Base-by-base conservation (phyloP, 2,329 filamentous ascomycete species). In the Colletotrichum somersetense region DNA sequence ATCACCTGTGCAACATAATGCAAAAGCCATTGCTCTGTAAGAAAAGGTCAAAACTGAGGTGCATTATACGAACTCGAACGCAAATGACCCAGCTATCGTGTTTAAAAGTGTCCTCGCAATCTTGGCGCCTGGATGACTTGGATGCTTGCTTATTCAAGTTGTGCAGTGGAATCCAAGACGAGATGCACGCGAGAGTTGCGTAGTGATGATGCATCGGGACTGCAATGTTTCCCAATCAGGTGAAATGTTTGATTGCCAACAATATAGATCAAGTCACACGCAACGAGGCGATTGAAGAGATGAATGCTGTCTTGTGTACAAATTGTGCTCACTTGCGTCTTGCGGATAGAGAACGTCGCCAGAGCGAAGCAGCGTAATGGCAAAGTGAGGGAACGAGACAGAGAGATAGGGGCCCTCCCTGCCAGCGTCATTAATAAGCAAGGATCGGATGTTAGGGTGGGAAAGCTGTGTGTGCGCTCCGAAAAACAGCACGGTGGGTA, bases 291-390 rank as follows among this genome's bases (percentile, higher is more conserved):
- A 35, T 35, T 35, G 84, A 85, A 67, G 87, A 90, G 71, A 83
- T 85, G 5, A 87, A 90, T 76, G 81, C 90, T 20, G 88, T 90
- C 88, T 62, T 90, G 85, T 71, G 78, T 89, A 23, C 89, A 90
- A 75, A 88, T 89, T 42, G 79, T 78, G 23, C 84, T 90, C 71
- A 90, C 88, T 38, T 88, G 90, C 73, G 83, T 89, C 67, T 85
- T 85, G 0, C 79, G 35, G 35, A 10, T 35, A 7, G 35, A 10
- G 86, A 46, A 83, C 86, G 20, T 88, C 26, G 26, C 26, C 26
- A 26, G 26, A 26, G 26, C 26, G 26, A 26, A 26, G 26, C 26
- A 26, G 26, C 26, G 26, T 26, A 26, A 26, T 26, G 26, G 26
- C 26, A 26, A 26, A 26, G 26, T 26, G 26, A 26, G 26, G 26